phyloP scores from a whole-genome alignment of 164 flowering plant genomes.

The Liriodendron chinense region DNA sequence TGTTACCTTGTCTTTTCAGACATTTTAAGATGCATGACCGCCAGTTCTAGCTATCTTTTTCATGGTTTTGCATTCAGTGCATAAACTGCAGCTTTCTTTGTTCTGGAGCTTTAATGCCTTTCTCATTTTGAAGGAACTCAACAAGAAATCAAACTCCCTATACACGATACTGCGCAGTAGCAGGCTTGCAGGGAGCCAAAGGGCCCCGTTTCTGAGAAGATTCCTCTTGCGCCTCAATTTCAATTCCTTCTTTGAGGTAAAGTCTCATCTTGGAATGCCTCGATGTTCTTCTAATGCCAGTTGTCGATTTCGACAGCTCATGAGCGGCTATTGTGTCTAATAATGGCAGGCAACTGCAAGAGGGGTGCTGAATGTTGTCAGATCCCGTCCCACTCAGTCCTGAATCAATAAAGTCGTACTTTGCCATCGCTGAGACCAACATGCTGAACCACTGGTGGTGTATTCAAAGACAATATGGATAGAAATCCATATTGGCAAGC shows the following conservation, averaged over 20 bases:
- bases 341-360: conserved; percentile 76
- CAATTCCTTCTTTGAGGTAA: conserved; percentile 96
- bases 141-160: conserved; percentile 94
- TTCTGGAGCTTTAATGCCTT: background rate
- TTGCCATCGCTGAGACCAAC: background rate
- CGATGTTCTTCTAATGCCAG: background rate
- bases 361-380: conserved; percentile 86
- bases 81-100: conserved; percentile 3
- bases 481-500: background rate
- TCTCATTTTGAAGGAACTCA: conserved; percentile 65
- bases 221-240: conserved; percentile 89
- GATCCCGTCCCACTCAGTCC: conserved; percentile 22
- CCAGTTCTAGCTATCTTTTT: too few relatives aligned
- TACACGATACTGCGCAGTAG: conserved; percentile 95
- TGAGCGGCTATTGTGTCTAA: conserved; percentile 2
- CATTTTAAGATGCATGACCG: too few relatives aligned
- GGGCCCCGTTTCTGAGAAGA: conserved; percentile 90
- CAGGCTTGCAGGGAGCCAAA: conserved; percentile 95
- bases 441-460: background rate
- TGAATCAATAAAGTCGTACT: background rate
- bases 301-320: conserved; percentile 3
- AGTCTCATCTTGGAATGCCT: background rate
- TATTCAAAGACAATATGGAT: background rate
- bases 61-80: conserved; percentile 1
- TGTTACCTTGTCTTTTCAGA: too few relatives aligned